Conservation (phyloP, 2,329 filamentous ascomycete species). For the Fusarium sp. region DNA sequence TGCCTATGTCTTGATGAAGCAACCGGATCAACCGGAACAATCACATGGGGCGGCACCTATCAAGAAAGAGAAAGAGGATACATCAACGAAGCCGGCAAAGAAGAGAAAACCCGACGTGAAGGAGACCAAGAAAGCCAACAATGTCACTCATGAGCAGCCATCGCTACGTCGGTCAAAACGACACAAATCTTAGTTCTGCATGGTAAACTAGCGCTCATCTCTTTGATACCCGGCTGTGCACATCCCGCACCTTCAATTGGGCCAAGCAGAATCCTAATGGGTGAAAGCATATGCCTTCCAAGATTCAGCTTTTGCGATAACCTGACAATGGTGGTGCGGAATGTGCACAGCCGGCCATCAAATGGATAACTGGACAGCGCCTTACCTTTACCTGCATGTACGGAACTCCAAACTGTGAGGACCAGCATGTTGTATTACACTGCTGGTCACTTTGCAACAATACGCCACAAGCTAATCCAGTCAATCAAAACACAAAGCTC, state of each 20-base stretch:
- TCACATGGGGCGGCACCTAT: slow-evolving; percentile 4
- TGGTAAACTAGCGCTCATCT: neutral
- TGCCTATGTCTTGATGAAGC: slow-evolving; percentile 74
- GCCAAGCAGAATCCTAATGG: neutral
- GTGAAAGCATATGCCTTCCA: neutral
- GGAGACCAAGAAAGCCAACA: slow-evolving; percentile 8
- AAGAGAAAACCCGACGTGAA: slow-evolving; percentile 41
- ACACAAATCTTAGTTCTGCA: slow-evolving; percentile 27
- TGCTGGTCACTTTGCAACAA: slow-evolving; percentile 5
- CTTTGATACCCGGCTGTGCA: neutral
- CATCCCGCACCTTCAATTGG: neutral
- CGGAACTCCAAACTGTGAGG: neutral
- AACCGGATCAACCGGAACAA: slow-evolving; percentile 32
- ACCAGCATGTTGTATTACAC: neutral
- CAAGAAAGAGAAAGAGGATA: slow-evolving; percentile 18
- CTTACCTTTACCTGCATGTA: neutral
- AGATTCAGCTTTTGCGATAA: neutral
- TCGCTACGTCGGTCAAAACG: slow-evolving; percentile 43
- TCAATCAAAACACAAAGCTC: slow-evolving; percentile 8
- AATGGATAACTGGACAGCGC: neutral
- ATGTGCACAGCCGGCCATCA: neutral
- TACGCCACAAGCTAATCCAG: slow-evolving; percentile 5
- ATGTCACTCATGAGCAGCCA: slow-evolving; percentile 29
- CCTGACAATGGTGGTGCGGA: neutral
- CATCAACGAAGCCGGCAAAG: slow-evolving; percentile 8